Evolutionary conservation across 2,329 filamentous ascomycete species (phyloP).

Genomic region (Beauveria brongniartii): DNA sequence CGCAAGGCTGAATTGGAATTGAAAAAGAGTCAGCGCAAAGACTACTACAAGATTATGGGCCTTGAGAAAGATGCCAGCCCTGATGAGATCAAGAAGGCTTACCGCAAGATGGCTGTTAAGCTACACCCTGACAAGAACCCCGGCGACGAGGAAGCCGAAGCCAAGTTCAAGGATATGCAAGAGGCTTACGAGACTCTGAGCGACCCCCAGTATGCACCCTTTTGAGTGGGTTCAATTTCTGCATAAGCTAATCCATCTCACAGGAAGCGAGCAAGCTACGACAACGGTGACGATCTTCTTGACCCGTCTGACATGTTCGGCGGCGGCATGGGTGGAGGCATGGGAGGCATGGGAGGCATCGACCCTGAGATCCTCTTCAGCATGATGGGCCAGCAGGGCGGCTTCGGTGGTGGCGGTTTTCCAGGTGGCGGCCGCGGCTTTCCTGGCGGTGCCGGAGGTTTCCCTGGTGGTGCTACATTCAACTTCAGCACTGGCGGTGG

Average conservation of each 20-base stretch:
- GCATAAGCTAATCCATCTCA: conserved; percentile 25
- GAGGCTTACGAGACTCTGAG: conserved; percentile 95
- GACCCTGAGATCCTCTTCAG: conserved; percentile 73
- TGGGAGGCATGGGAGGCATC: conserved; percentile 61
- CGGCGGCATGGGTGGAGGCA: conserved; percentile 56
- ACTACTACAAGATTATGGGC: conserved; percentile 96
- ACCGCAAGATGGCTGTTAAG: conserved; percentile 86
- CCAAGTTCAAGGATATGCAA: conserved; percentile 94
- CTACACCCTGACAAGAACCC: conserved; percentile 98
- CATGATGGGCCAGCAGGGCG: conserved; percentile 67
- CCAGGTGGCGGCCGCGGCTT: conserved; percentile 40
- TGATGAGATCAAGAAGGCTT: conserved; percentile 88
- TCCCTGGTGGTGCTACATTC: conserved; percentile 38
- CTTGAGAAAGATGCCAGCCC: conserved; percentile 80
- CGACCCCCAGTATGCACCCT: conserved; percentile 66
- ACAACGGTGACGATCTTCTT: conserved; percentile 84
- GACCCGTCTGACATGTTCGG: conserved; percentile 83
- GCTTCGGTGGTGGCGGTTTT: conserved; percentile 45
- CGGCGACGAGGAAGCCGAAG: conserved; percentile 73
- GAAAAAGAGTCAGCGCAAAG: conserved; percentile 95
- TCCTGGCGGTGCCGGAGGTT: conserved; percentile 40
- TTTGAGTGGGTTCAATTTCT: conserved; percentile 7
- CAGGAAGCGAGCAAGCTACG: conserved; percentile 82
- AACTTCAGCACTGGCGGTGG: conserved; percentile 39
- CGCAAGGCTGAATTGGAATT: conserved; percentile 86